These are phyloP conservation scores for Nemophila menziesii DNA, from an alignment of 257 asterid species.

Conservation along the genomic window DNA sequence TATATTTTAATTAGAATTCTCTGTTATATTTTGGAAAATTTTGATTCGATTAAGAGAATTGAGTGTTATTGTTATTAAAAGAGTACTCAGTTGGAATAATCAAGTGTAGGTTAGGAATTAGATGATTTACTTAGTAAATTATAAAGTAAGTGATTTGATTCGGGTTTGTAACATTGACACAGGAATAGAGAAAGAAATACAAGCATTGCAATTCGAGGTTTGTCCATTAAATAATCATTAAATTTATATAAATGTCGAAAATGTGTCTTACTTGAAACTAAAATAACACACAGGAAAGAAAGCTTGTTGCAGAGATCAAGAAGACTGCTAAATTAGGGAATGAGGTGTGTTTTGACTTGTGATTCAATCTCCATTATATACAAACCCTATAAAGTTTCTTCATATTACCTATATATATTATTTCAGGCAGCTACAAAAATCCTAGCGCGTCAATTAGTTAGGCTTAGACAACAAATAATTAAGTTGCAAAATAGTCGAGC, in stretches of 20 bases:
- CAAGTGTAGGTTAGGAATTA: background rate
- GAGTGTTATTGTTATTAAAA: background rate
- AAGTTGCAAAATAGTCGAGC: slow-evolving; percentile 92
- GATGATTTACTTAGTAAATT: background rate
- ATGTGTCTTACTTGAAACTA: slow-evolving; percentile 3
- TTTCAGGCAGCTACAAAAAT: slow-evolving; percentile 75
- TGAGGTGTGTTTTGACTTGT: slow-evolving; percentile 37
- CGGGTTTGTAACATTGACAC: slow-evolving; percentile 14
- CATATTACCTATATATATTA: slow-evolving; percentile 7
- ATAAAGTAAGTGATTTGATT: background rate
- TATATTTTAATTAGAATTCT: background rate
- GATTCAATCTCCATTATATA: too few relatives aligned
- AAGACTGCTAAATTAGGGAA: slow-evolving; percentile 95
- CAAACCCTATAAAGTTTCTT: background rate
- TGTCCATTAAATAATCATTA: background rate
- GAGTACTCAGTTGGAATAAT: background rate
- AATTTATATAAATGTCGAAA: background rate
- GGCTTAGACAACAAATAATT: slow-evolving; percentile 90
- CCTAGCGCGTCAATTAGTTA: slow-evolving; percentile 76
- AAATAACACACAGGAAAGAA: slow-evolving; percentile 61
- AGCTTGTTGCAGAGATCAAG: slow-evolving; percentile 88
- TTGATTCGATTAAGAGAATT: background rate
- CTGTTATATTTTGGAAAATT: background rate
- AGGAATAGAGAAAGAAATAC: slow-evolving; percentile 80
- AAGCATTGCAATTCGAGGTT: slow-evolving; percentile 68